These are phyloP conservation scores for Castanea crenata DNA, from an alignment of 306 rosid species.

Conservation along the genomic window DNA sequence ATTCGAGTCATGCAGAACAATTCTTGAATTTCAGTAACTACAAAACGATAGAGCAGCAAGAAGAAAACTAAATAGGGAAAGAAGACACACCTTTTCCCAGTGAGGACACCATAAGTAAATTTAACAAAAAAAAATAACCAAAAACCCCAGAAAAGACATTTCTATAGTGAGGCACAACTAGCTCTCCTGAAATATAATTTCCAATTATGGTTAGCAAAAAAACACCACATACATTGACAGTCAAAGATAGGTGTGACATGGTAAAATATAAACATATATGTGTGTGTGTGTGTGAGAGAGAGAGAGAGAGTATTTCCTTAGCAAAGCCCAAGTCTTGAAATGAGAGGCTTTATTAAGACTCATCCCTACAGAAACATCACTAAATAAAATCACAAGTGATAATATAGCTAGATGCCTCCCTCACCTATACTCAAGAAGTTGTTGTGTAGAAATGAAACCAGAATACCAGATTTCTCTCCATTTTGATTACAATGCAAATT, in stretches of 20 bases:
- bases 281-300: background rate
- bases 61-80: background rate
- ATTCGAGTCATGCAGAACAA: constrained; percentile 92
- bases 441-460: constrained; percentile 80
- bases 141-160: constrained; percentile 39
- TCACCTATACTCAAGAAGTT: constrained; percentile 83
- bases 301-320: background rate
- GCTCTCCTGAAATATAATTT: constrained; percentile 31
- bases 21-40: constrained; percentile 34
- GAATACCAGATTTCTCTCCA: constrained; percentile 39
- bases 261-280: background rate
- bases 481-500: constrained; percentile 29
- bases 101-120: constrained; percentile 67
- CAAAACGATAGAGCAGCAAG: constrained; percentile 6
- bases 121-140: constrained; percentile 27
- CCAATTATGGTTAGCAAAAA: constrained; percentile 16
- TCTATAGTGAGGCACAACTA: constrained; percentile 44
- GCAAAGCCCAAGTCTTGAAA: background rate
- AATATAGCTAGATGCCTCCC: constrained; percentile 40
- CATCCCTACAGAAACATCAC: constrained; percentile 18
- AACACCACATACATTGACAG: background rate
- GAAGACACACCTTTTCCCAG: constrained; percentile 44
- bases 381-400: constrained; percentile 6
- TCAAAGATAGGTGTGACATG: background rate
- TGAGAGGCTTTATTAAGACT: background rate